Percentiles rank a stretch among this genome's conserved stretches.
Conservation (phyloP, 345 rosid species). For the Citrus inodora region DNA sequence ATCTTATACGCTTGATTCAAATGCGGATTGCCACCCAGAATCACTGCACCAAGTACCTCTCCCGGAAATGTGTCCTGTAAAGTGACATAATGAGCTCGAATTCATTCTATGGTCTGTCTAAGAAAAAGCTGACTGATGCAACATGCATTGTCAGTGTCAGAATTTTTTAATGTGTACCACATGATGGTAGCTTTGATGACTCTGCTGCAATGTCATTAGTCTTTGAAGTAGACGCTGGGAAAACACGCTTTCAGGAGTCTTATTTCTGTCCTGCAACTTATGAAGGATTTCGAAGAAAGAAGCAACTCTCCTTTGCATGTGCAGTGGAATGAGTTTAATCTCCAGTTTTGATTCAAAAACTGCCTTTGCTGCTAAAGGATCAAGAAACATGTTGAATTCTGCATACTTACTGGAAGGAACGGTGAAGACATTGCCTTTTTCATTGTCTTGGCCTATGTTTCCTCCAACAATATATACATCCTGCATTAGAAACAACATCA, state of each 20-base stretch:
- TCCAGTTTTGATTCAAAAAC: constrained; percentile 60
- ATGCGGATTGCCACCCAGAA: constrained; percentile 36
- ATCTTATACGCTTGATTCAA: constrained; percentile 37
- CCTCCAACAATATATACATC: constrained; percentile 82
- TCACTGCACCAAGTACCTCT: constrained; percentile 71
- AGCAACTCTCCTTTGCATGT: constrained; percentile 43
- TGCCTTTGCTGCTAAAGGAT: constrained; percentile 73
- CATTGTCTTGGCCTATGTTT: constrained; percentile 41
- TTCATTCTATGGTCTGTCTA: background rate
- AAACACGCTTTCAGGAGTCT: constrained; percentile 60
- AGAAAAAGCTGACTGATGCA: background rate
- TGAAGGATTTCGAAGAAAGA: constrained; percentile 35
- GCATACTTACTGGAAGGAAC: constrained; percentile 46
- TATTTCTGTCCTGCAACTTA: constrained; percentile 18
- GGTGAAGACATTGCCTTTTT: constrained; percentile 56
- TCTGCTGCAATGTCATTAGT: constrained; percentile 43
- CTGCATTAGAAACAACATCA: constrained; percentile 28
- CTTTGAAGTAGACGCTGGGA: constrained; percentile 44
- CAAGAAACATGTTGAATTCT: constrained; percentile 89
- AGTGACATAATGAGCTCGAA: background rate
- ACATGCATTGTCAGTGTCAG: background rate
- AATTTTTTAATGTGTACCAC: constrained; percentile 29
- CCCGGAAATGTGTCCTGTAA: constrained; percentile 75
- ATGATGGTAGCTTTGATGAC: constrained; percentile 55
- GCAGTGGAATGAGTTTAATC: constrained; percentile 72